phyloP scores from a whole-genome alignment of 1,284 basidiomycete genomes.

The Microbotryum violaceum region DNA sequence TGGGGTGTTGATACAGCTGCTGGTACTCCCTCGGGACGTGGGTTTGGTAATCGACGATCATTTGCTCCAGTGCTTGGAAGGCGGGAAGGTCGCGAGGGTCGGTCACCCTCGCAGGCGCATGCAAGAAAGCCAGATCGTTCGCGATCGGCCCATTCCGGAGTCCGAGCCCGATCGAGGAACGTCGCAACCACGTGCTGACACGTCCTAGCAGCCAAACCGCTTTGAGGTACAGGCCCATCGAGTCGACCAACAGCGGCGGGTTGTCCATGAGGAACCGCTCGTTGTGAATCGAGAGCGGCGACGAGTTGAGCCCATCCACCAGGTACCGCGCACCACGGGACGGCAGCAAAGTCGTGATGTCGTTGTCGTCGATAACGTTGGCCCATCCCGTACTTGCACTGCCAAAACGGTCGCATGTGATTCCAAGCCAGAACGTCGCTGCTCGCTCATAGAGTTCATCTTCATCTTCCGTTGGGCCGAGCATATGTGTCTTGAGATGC shows the following conservation, averaged over 20 bases:
- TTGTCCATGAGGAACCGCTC: conserved; percentile 30
- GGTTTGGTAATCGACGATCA: conserved; percentile 7
- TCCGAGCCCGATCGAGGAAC: conserved; percentile 3
- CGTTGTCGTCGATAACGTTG: conserved; percentile 25
- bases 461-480: conserved; percentile 19
- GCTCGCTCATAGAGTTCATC: conserved; percentile 17
- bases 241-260: conserved; percentile 22
- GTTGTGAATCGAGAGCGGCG: conserved; percentile 24
- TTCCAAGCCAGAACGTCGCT: conserved; percentile 25
- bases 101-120: not conserved
- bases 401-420: conserved; percentile 28
- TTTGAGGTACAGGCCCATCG: conserved; percentile 30
- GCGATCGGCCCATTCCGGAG: too few species aligned
- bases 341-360: conserved; percentile 31
- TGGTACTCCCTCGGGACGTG: conserved; percentile 8
- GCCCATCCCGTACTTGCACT: conserved; percentile 33
- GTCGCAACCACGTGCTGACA: conserved; percentile 23
- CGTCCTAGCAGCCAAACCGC: conserved; percentile 26
- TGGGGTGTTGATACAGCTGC: conserved; percentile 3
- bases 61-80: conserved; percentile 14
- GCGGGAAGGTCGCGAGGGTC: conserved; percentile 5
- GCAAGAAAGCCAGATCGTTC: too few species aligned
- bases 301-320: conserved; percentile 7
- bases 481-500: conserved; percentile 13
- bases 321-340: not conserved